Base-by-base conservation (phyloP, 2,329 filamentous ascomycete species). In the Talaromyces sp. region DNA sequence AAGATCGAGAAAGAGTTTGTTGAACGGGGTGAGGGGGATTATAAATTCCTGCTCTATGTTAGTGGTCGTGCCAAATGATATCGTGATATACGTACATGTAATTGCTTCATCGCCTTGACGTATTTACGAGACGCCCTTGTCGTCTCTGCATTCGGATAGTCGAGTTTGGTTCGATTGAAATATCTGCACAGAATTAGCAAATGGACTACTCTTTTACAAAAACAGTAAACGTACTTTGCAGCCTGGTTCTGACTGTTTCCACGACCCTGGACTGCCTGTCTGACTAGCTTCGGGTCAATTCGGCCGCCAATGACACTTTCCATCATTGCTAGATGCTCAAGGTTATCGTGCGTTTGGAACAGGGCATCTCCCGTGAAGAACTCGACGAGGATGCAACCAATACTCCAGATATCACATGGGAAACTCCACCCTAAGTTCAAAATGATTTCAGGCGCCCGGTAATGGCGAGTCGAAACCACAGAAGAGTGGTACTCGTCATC, bases 271-370 rank as follows among this genome's bases (percentile, higher is more conserved):
- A 79, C 77, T 31, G 86, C 83, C 62, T 82, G 79, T 66, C 78
- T 78, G 59, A 87, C 80, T 30, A 87, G 74, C 36, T 81, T 81
- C 7, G 80, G 72, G 63, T 87, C 85, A 51, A 87, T 81, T 66
- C 81, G 82, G 53, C 77, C 76, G 47, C 81, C 82, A 69, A 85
- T 86, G 8, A 87, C 84, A 10, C 81, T 80, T 72, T 89, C 86
- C 86, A 89, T 89, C 86, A 89, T 89, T 42, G 85, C 86, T 54
- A 89, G 79, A 71, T 89, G 86, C 70, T 88, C 86, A 34, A 87
- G 80, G 65, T 88, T 88, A 72, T 89, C 86, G 70, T 88, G 86
- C 0, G 86, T 88, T 70, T 89, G 86, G 76, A 89, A 89, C 2
- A 89, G 76, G 51, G 86, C 86, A 72, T 89, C 86, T 9, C 86